phyloP scores from a whole-genome alignment of 2,329 filamentous ascomycete genomes.

The Paramyrothecium sp. region DNA sequence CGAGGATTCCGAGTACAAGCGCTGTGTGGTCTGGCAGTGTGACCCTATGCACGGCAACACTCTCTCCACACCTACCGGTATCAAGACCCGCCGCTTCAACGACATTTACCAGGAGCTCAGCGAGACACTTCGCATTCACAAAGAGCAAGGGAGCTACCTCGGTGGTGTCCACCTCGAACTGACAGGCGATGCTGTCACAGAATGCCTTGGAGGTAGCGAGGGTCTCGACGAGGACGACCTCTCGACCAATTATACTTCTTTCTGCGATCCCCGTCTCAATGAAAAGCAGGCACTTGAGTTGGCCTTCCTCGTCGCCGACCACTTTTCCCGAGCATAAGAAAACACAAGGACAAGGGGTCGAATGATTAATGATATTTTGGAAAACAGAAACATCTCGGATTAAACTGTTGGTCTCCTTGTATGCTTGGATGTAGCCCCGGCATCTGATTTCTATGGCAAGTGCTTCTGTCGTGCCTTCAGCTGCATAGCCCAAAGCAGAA shows the following conservation, averaged over 20 bases:
- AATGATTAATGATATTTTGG: background rate
- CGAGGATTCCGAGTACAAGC: constrained; percentile 67
- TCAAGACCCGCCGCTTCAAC: constrained; percentile 91
- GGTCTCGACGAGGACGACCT: constrained; percentile 85
- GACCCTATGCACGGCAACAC: constrained; percentile 97
- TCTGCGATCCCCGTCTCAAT: constrained; percentile 92
- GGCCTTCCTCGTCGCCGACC: constrained; percentile 88
- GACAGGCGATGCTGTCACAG: constrained; percentile 93
- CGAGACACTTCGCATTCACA: constrained; percentile 81
- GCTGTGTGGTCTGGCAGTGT: constrained; percentile 88
- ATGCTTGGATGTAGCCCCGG: no score
- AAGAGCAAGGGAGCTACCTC: constrained; percentile 78
- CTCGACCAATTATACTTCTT: constrained; percentile 88
- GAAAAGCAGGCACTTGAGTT: constrained; percentile 97
- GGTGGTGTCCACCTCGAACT: constrained; percentile 94
- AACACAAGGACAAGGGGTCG: constrained; percentile 1
- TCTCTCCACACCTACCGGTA: constrained; percentile 65
- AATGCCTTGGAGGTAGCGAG: constrained; percentile 89
- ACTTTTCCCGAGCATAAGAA: constrained; percentile 49
- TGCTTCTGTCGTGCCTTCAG: no score
- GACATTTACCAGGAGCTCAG: constrained; percentile 87
- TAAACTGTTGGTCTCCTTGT: no score
- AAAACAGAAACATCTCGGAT: background rate
- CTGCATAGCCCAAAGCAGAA: no score
- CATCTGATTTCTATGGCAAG: no score